Conservation (phyloP, 2,329 filamentous ascomycete genomes). For the Aspergillus luchuensis region DNA sequence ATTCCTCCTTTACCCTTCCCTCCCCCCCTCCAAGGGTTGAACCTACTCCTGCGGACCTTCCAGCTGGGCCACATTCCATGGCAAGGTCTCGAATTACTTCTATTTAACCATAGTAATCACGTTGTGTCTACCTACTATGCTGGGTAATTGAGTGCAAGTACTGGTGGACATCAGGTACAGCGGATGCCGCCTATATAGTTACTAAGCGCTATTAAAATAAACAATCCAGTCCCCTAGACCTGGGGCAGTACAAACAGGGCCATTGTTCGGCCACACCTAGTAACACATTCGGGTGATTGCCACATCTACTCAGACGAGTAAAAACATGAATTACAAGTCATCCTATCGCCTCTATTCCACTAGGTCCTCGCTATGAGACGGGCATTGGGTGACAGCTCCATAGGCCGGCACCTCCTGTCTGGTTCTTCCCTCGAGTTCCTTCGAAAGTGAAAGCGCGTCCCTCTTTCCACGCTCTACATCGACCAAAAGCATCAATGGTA, state of each 20-base stretch:
- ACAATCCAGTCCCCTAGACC: too few relatives aligned
- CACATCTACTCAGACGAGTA: not conserved
- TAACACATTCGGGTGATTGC: not conserved
- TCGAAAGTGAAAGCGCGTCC: constrained; percentile 67
- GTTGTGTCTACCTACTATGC: too few relatives aligned
- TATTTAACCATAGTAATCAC: not conserved
- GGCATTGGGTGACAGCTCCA: constrained; percentile 19
- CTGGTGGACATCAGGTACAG: too few relatives aligned
- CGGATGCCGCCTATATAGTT: too few relatives aligned
- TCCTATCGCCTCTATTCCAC: not conserved
- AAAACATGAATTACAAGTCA: not conserved
- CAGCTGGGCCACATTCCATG: not conserved
- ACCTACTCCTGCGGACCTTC: not conserved
- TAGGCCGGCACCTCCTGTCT: constrained; percentile 27
- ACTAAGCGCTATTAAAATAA: too few relatives aligned
- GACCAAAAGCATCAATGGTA: constrained; percentile 81
- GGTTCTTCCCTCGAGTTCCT: constrained; percentile 45
- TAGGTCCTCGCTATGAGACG: not conserved
- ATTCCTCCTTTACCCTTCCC: too few relatives aligned
- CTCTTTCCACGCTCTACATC: constrained; percentile 76
- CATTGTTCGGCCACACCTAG: not conserved
- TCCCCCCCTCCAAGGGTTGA: not conserved
- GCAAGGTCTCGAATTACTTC: not conserved
- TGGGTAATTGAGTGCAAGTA: too few relatives aligned
- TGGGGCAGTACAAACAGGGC: not conserved